Percentiles rank a stretch among this genome's conserved stretches.
phyloP scores from a whole-genome alignment of 768 basidiomycete species.

The Kwoniella pini region DNA sequence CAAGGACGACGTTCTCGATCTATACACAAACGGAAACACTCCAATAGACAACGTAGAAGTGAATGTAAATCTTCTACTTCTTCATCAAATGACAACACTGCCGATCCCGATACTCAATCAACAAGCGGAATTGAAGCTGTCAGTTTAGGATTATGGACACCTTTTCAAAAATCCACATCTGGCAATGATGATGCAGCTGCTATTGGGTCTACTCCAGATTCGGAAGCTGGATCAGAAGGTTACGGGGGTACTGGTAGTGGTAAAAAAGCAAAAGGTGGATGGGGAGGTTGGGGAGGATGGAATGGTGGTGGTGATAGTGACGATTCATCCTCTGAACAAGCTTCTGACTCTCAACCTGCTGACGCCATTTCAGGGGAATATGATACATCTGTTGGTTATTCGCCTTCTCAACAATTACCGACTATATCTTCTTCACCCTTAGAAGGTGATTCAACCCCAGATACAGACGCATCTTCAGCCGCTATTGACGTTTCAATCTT shows the following conservation, averaged over 20 bases:
- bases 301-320: background rate
- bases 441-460: no score
- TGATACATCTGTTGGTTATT: no score
- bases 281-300: constrained; percentile 1
- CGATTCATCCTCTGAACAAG: background rate
- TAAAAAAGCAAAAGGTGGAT: background rate
- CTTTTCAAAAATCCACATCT: background rate
- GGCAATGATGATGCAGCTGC: background rate
- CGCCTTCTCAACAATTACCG: no score
- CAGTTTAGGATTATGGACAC: background rate
- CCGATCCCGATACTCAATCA: background rate
- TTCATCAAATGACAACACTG: background rate
- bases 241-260: background rate
- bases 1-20: background rate
- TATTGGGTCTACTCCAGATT: background rate
- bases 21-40: no score
- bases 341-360: background rate
- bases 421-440: no score
- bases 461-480: background rate
- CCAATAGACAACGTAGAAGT: constrained; percentile 5
- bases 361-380: background rate
- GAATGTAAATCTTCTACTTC: background rate
- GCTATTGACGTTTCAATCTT: background rate
- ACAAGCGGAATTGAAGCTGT: background rate
- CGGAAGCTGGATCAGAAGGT: constrained; percentile 3